A percentile compares a stretch with the other conserved stretches of the same genome.
Conservation (phyloP, 108 stramenopile species). For the Halocafeteria seosinensis region DNA sequence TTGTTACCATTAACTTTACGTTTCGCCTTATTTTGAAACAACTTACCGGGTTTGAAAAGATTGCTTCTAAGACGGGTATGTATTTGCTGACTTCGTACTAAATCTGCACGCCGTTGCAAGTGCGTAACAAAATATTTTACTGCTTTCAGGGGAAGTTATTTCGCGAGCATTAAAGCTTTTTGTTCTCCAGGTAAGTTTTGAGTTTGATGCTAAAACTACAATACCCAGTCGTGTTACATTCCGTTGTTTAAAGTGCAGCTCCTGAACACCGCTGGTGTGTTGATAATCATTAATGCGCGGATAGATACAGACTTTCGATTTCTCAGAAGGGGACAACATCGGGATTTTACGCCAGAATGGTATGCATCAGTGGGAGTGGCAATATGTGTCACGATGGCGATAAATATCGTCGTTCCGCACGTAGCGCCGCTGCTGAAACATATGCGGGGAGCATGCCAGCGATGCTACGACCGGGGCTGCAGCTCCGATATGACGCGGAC, state of each 20-base stretch:
- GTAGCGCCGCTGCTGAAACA: conserved; percentile 5
- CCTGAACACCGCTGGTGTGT: conserved; percentile 25
- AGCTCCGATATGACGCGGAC: neutral
- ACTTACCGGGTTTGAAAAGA: conserved; percentile 18
- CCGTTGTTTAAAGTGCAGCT: conserved; percentile 21
- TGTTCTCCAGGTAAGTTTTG: conserved; percentile 12
- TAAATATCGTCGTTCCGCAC: conserved; percentile 21
- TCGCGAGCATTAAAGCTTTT: neutral
- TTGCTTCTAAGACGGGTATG: neutral
- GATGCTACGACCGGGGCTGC: conserved; percentile 1
- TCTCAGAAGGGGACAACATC: neutral
- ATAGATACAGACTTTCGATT: conserved; percentile 10
- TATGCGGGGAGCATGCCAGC: neutral
- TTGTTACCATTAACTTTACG: conserved; percentile 15
- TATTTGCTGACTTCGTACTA: too few relatives aligned
- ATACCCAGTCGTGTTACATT: conserved; percentile 10
- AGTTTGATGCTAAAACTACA: too few relatives aligned
- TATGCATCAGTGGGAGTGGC: conserved; percentile 18
- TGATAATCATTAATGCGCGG: conserved; percentile 21
- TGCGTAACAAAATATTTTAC: too few relatives aligned
- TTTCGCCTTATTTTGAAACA: conserved; percentile 18
- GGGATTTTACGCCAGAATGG: conserved; percentile 22
- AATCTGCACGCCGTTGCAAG: too few relatives aligned
- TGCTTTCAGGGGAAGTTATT: too few relatives aligned
- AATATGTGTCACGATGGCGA: conserved; percentile 15